Conservation (phyloP, 1,284 basidiomycete species). For the Peniophora sp. region DNA sequence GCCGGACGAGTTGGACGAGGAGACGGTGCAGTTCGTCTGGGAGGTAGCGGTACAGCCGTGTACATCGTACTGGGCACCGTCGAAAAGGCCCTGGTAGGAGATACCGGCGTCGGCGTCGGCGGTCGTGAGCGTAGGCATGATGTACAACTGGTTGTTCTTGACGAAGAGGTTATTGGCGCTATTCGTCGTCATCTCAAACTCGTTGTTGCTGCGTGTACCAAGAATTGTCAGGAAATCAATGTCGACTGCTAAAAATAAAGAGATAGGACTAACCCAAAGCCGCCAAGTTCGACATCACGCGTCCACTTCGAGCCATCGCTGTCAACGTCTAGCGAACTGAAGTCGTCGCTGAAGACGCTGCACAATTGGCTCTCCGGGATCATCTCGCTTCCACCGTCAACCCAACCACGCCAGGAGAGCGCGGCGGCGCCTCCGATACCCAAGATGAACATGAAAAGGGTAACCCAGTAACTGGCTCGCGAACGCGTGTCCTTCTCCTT, state of each 20-base stretch:
- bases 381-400: conserved; percentile 32
- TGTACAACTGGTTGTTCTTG: conserved; percentile 62
- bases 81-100: conserved; percentile 45
- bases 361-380: conserved; percentile 41
- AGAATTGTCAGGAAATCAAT: conserved; percentile 1
- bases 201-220: conserved; percentile 44
- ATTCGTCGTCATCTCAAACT: conserved; percentile 76
- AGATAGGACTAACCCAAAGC: conserved; percentile 49
- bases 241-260: conserved; percentile 1
- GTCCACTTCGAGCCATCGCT: conserved; percentile 39
- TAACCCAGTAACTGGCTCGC: conserved; percentile 51
- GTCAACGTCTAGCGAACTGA: conserved; percentile 41
- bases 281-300: conserved; percentile 65
- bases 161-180: conserved; percentile 63
- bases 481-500: conserved; percentile 40
- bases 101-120: conserved; percentile 60
- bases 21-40: conserved; percentile 28
- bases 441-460: conserved; percentile 34
- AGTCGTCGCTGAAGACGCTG: conserved; percentile 63
- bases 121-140: conserved; percentile 75
- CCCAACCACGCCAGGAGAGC: conserved; percentile 34
- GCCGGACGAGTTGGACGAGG: conserved; percentile 25
- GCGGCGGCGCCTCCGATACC: conserved; percentile 38
- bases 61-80: conserved; percentile 61
- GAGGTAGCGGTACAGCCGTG: conserved; percentile 49